Conservation (phyloP, 495 filamentous ascomycete genomes). For the Tirmania nivea region DNA sequence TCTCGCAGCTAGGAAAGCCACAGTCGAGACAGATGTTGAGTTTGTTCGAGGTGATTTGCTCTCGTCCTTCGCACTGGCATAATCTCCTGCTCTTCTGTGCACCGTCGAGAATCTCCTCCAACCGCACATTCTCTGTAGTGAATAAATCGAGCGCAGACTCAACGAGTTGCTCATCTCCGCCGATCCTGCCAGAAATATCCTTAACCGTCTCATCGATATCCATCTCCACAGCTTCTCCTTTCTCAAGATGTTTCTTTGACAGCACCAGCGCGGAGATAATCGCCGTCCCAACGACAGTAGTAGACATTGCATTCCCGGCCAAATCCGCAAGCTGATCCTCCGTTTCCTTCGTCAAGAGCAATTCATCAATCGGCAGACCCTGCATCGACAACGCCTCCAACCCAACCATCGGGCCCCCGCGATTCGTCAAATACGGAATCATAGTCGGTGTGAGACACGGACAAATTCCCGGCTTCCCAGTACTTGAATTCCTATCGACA, state of each 20-base stretch:
- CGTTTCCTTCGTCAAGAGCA: conserved; percentile 42
- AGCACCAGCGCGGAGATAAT: conserved; percentile 33
- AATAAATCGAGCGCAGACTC: conserved; percentile 6
- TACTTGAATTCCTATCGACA: conserved; percentile 35
- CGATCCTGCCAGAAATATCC: conserved; percentile 8
- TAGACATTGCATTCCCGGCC: conserved; percentile 69
- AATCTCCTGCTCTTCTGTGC: conserved; percentile 25
- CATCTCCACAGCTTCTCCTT: conserved; percentile 9
- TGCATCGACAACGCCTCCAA: conserved; percentile 47
- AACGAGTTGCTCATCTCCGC: conserved; percentile 7
- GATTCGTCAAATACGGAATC: conserved; percentile 37
- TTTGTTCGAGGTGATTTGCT: conserved; percentile 17
- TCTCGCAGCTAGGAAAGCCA: conserved; percentile 32
- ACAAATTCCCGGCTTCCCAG: conserved; percentile 32
- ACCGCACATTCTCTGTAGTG: conserved; percentile 14
- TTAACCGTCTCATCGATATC: conserved; percentile 9
- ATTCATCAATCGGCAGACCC: conserved; percentile 41
- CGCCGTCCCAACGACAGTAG: conserved; percentile 46
- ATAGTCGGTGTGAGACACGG: conserved; percentile 53
- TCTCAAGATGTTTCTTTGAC: conserved; percentile 4
- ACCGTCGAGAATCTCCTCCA: conserved; percentile 19
- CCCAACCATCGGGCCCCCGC: conserved; percentile 41
- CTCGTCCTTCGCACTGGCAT: conserved; percentile 37
- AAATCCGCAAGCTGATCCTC: conserved; percentile 46
- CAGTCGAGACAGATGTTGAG: conserved; percentile 33